Base-by-base conservation (phyloP, 352 stramenopile genomes). In the Pythium graminicola region DNA sequence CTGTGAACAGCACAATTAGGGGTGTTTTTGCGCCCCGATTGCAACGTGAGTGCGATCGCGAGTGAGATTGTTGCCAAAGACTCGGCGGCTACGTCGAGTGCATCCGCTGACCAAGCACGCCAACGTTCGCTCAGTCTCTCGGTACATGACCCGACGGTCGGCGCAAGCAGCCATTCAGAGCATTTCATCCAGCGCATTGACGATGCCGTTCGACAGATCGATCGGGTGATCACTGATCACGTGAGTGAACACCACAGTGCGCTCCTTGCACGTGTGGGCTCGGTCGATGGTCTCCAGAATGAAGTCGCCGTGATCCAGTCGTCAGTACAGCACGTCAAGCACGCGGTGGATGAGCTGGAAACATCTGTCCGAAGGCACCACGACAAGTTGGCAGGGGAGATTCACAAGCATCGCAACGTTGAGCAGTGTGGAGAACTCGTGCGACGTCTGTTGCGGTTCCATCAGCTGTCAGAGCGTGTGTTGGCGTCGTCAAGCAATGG, bases 381-480 rank as follows among this genome's bases (percentile, higher is more conserved):
- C 39, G 62, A 76, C 28, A 69, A 67, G 23, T 62, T 92, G 16
- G 62, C 65, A n/a, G 55, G 67, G 27, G 74, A 69, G 7, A 86
- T 94, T 36, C 75, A 82, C 42, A 79, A 84, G 50, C 78, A 89
- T 55, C 73, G 79, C 52, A 89, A 90, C 51, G 70, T 92, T 10
- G 76, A 94, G 59, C 69, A 77, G 33, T 90, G 81, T 39, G 64
- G 69, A 39, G 73, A 89, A 23, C 70, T 94, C 43, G 64, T 94
- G 42, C 75, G 79, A 26, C 70, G 65, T 10, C 57, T 92, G 53
- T 60, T 94, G 43, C 81, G 79, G 26, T 92, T 88, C 64, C 76
- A 89, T 52, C 73, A 90, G 51, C 69, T 91, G 0, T 76, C 72
- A 1, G 74, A 85, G 47, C 71, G 56, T 14, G 49, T 54, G 36